Conservation (phyloP, 2,329 filamentous ascomycete genomes). For the Pseudogymnoascus sp. region DNA sequence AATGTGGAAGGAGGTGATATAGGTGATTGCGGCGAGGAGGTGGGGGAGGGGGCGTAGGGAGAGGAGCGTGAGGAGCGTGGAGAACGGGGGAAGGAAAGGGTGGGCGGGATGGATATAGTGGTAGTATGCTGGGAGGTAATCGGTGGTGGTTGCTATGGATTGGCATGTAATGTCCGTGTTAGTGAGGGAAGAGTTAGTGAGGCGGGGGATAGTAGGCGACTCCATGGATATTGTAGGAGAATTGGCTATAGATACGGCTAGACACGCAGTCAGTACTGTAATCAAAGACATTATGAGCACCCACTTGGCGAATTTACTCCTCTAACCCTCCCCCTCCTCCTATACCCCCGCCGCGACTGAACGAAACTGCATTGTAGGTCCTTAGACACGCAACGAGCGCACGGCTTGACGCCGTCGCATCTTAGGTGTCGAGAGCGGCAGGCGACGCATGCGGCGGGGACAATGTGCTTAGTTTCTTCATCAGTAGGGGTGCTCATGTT, state of each 20-base stretch:
- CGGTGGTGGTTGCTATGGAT: background rate
- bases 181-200: background rate
- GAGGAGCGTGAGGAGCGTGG: constrained; percentile 26
- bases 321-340: constrained; percentile 27
- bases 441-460: constrained; percentile 20
- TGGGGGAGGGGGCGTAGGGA: constrained; percentile 21
- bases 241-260: background rate
- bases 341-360: constrained; percentile 67
- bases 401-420: constrained; percentile 64
- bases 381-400: constrained; percentile 55
- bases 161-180: background rate
- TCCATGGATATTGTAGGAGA: background rate
- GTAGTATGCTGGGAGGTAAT: background rate
- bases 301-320: background rate
- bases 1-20: constrained; percentile 49
- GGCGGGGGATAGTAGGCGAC: background rate
- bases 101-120: background rate
- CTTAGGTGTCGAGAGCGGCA: constrained; percentile 55
- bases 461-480: background rate
- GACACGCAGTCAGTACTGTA: background rate
- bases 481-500: background rate
- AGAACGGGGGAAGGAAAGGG: background rate
- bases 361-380: constrained; percentile 61
- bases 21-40: constrained; percentile 47
- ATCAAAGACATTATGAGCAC: background rate